Percentiles rank a stretch among this genome's conserved stretches.
phyloP scores from a whole-genome alignment of 1,284 basidiomycete species.

The Marasmius tenuissimus region DNA sequence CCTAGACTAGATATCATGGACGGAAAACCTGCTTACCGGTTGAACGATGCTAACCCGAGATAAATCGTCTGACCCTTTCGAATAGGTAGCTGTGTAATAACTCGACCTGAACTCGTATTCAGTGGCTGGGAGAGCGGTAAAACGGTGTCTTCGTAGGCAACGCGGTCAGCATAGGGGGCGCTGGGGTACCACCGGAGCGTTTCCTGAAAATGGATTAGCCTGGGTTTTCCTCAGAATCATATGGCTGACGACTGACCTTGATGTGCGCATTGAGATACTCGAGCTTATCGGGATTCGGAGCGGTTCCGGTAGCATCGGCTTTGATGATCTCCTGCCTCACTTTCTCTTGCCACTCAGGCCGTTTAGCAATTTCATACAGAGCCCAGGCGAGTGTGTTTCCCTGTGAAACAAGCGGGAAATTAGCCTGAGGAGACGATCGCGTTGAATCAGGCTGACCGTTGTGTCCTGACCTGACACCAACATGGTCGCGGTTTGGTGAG shows the following conservation, averaged over 20 bases:
- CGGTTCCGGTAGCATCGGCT: background rate
- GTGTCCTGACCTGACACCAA: background rate
- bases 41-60: conserved; percentile 3
- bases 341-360: background rate
- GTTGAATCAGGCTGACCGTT: background rate
- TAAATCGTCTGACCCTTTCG: conserved; percentile 7
- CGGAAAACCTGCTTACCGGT: conserved; percentile 1
- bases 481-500: background rate
- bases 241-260: background rate
- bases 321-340: conserved; percentile 2
- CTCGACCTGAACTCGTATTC: background rate
- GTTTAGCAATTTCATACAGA: conserved; percentile 1
- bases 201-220: conserved; percentile 4
- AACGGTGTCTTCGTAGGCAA: conserved; percentile 4
- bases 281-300: background rate
- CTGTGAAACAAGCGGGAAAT: background rate
- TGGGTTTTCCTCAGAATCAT: background rate
- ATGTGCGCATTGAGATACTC: conserved; percentile 7
- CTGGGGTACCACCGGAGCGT: conserved; percentile 9
- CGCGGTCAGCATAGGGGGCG: conserved; percentile 8
- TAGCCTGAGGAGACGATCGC: background rate
- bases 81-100: background rate
- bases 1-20: background rate
- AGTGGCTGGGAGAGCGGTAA: conserved; percentile 11
- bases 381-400: conserved; percentile 4